Conservation (phyloP, 2,329 filamentous ascomycete genomes). For the Neopestalotiopsis rosae region DNA sequence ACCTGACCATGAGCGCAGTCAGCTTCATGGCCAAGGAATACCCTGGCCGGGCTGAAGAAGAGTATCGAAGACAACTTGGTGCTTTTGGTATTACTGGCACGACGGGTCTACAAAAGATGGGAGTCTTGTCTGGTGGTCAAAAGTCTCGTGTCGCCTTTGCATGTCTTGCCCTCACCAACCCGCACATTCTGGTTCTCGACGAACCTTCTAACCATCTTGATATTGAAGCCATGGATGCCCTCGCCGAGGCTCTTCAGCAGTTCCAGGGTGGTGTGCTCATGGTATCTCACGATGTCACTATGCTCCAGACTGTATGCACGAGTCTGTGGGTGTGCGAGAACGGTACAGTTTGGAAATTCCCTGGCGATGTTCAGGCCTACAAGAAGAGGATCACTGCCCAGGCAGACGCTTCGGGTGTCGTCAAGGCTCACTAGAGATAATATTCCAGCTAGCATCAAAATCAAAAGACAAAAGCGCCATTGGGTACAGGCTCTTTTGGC, state of each 20-base stretch:
- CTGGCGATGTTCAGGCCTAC: constrained; percentile 92
- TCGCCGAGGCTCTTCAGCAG: constrained; percentile 80
- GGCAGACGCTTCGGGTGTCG: constrained; percentile 87
- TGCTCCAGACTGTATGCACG: constrained; percentile 94
- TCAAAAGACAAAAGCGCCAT: background rate
- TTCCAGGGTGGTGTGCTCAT: constrained; percentile 97
- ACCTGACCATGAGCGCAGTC: constrained; percentile 86
- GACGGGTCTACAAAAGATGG: constrained; percentile 97
- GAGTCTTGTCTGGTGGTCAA: constrained; percentile 89
- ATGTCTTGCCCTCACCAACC: constrained; percentile 91
- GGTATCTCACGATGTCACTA: constrained; percentile 99
- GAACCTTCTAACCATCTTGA: constrained; percentile 98
- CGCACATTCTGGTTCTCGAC: constrained; percentile 96
- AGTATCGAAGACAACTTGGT: constrained; percentile 93
- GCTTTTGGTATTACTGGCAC: constrained; percentile 92
- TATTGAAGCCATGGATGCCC: constrained; percentile 98
- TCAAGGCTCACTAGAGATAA: constrained; percentile 63
- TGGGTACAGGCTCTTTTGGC: too few relatives aligned
- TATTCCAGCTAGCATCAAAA: background rate
- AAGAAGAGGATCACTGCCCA: constrained; percentile 95
- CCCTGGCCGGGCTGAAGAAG: constrained; percentile 90
- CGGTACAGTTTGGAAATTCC: constrained; percentile 94
- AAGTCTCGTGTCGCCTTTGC: constrained; percentile 98
- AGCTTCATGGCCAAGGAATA: constrained; percentile 95
- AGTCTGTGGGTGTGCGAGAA: constrained; percentile 96